phyloP scores from a whole-genome alignment of 2,329 filamentous ascomycete species.

The Cladosporium sp. region DNA sequence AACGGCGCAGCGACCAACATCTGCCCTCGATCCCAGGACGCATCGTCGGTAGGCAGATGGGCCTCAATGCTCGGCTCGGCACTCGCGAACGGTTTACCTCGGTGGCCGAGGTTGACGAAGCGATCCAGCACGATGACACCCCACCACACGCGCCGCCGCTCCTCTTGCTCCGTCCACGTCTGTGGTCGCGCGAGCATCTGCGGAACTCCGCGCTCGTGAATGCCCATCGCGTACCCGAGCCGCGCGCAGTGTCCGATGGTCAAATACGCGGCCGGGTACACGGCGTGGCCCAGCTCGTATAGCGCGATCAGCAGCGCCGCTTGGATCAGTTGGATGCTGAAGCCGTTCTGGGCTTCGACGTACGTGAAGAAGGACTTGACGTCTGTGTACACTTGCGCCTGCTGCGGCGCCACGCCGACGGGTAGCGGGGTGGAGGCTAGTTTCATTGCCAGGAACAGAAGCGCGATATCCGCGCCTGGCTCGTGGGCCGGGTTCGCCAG shows the following conservation, averaged over 20 bases:
- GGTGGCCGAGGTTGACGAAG: constrained; percentile 27
- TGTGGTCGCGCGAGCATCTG: constrained; percentile 35
- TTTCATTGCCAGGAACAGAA: constrained; percentile 49
- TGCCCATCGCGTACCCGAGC: constrained; percentile 44
- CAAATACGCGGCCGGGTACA: constrained; percentile 50
- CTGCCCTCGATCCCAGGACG: constrained; percentile 35
- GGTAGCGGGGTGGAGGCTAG: constrained; percentile 36
- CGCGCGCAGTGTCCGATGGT: constrained; percentile 43
- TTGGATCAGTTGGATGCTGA: constrained; percentile 44
- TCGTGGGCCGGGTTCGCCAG: constrained; percentile 41
- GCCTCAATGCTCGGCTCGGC: constrained; percentile 22
- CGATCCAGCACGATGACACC: constrained; percentile 46
- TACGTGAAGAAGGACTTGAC: constrained; percentile 41
- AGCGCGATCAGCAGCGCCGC: constrained; percentile 44
- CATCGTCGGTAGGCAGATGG: constrained; percentile 37
- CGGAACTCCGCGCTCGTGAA: constrained; percentile 36
- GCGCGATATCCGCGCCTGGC: constrained; percentile 43
- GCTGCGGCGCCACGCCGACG: constrained; percentile 29
- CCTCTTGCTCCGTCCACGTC: constrained; percentile 48
- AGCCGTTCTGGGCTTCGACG: constrained; percentile 41
- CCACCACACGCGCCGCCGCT: constrained; percentile 48
- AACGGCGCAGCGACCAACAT: constrained; percentile 25
- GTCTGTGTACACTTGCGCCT: constrained; percentile 40
- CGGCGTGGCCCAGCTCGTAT: constrained; percentile 47
- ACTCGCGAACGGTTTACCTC: constrained; percentile 24